These are phyloP conservation scores for Saccharomycopsis sp. DNA, from an alignment of 805 yeast genomes.

Conservation along the genomic window DNA sequence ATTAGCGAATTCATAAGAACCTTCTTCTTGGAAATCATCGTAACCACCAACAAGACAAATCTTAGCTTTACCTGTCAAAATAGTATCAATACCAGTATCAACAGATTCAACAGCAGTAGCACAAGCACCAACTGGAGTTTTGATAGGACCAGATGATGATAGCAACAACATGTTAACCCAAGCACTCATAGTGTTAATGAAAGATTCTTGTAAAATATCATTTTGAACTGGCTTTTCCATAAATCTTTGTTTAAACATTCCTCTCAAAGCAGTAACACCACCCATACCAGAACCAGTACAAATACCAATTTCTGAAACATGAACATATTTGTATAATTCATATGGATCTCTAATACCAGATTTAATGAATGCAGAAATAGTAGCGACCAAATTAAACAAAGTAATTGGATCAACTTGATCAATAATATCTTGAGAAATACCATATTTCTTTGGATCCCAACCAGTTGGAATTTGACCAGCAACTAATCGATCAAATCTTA, in stretches of 20 bases:
- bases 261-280: conserved; percentile 94
- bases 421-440: conserved; percentile 89
- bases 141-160: conserved; percentile 97
- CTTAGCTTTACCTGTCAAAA: conserved; percentile 89
- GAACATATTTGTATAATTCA: conserved; percentile 97
- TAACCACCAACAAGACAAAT: conserved; percentile 97
- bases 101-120: conserved; percentile 98
- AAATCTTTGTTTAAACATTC: conserved; percentile 96
- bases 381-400: conserved; percentile 83
- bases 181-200: conserved; percentile 98
- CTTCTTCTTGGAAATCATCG: conserved; percentile 99
- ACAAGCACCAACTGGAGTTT: conserved; percentile 99
- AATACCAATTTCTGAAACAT: conserved; percentile 97
- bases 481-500: conserved; percentile 26
- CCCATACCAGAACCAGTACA: conserved; percentile 99
- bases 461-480: conserved; percentile 89
- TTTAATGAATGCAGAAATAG: conserved; percentile 87
- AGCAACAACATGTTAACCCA: conserved; percentile 98
- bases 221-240: conserved; percentile 92
- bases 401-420: conserved; percentile 96
- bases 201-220: conserved; percentile 95
- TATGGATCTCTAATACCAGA: conserved; percentile 98
- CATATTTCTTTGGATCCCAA: conserved; percentile 93
- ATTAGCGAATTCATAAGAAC: conserved; percentile 95
- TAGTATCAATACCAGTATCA: conserved; percentile 92